These are phyloP conservation scores for Fomitopsis palustris DNA, from an alignment of 1,284 basidiomycete genomes.

Conservation along the genomic window DNA sequence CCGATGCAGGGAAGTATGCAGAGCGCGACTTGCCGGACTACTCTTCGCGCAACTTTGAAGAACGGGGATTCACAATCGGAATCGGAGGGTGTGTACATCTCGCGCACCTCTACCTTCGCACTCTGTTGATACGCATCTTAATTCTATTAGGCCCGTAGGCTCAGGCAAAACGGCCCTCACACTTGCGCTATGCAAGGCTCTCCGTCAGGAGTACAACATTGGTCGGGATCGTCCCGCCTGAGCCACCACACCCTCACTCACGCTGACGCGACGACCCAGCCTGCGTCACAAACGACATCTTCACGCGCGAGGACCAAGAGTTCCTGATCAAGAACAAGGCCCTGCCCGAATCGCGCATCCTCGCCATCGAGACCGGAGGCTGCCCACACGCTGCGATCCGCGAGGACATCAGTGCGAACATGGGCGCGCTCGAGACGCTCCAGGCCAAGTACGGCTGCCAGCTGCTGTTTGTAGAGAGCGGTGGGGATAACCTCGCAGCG, in stretches of 20 bases:
- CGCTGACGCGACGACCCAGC: slow-evolving; percentile 44
- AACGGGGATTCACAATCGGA: slow-evolving; percentile 94
- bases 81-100: slow-evolving; percentile 77
- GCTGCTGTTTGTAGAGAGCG: slow-evolving; percentile 90
- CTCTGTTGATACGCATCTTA: no score
- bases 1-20: slow-evolving; percentile 74
- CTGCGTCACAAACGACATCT: slow-evolving; percentile 95
- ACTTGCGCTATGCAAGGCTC: slow-evolving; percentile 83
- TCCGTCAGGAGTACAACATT: slow-evolving; percentile 87
- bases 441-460: slow-evolving; percentile 87
- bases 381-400: slow-evolving; percentile 96
- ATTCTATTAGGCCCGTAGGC: slow-evolving; percentile 77
- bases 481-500: slow-evolving; percentile 94
- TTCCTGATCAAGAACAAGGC: slow-evolving; percentile 94
- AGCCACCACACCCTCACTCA: neutral
- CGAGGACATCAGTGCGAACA: slow-evolving; percentile 96
- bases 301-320: slow-evolving; percentile 96
- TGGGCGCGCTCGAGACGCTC: slow-evolving; percentile 93
- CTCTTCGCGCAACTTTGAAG: slow-evolving; percentile 79
- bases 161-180: slow-evolving; percentile 97
- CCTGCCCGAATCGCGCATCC: slow-evolving; percentile 81
- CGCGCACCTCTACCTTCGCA: neutral
- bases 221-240: slow-evolving; percentile 44
- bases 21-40: slow-evolving; percentile 94
- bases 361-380: slow-evolving; percentile 96